Conservation (phyloP, 345 rosid genomes). For the Pugionium dolabratum region DNA sequence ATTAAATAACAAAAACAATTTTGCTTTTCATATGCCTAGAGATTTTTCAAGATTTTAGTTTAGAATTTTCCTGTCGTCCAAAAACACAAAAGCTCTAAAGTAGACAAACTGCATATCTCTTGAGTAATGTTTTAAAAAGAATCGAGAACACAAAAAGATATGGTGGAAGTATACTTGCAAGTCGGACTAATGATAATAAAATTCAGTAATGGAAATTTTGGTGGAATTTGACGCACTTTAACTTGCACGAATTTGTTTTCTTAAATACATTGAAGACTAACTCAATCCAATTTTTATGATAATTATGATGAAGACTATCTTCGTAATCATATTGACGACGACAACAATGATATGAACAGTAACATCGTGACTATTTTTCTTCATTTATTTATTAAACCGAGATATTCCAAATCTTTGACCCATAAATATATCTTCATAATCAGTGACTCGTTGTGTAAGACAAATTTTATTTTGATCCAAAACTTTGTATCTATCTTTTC, state of each 20-base stretch:
- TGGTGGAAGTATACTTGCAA: constrained; percentile 3
- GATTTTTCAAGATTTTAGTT: not conserved
- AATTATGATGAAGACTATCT: constrained; percentile 16
- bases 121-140: not conserved
- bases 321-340: constrained; percentile 21
- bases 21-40: not conserved
- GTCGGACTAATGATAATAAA: not conserved
- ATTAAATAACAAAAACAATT: too few relatives aligned
- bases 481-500: too few relatives aligned
- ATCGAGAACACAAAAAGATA: constrained; percentile 25
- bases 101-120: constrained; percentile 10
- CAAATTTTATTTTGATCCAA: too few relatives aligned
- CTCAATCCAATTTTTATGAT: constrained; percentile 13
- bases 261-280: not conserved
- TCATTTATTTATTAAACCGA: not conserved
- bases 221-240: constrained; percentile 30
- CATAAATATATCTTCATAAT: not conserved
- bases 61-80: not conserved
- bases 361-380: not conserved
- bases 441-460: too few relatives aligned
- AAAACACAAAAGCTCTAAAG: not conserved
- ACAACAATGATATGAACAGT: constrained; percentile 11
- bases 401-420: not conserved
- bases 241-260: not conserved
- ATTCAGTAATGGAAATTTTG: constrained; percentile 19